Conservation (phyloP, 2,329 filamentous ascomycete species). For the Lasiodiplodia sp. region DNA sequence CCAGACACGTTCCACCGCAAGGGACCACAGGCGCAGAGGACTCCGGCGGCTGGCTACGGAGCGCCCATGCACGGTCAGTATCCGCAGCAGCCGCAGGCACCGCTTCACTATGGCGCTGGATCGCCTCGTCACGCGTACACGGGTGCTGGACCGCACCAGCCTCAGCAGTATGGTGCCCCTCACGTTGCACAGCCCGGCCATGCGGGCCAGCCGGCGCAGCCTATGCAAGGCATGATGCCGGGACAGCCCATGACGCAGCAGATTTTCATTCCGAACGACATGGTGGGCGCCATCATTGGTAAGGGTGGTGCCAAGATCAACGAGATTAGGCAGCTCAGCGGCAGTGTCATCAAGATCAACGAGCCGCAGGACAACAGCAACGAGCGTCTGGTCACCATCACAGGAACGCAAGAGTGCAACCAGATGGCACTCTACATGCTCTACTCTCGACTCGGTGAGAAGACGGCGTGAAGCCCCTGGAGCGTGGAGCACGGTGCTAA, state of each 20-base stretch:
- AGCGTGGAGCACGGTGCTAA: constrained; percentile 8
- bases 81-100: constrained; percentile 61
- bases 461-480: background rate
- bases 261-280: constrained; percentile 99
- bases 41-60: constrained; percentile 70
- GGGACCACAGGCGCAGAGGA: constrained; percentile 68
- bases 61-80: constrained; percentile 76
- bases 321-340: constrained; percentile 94
- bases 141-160: constrained; percentile 79
- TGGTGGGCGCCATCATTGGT: constrained; percentile 98
- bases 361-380: constrained; percentile 99
- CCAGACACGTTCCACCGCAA: constrained; percentile 72
- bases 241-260: constrained; percentile 93
- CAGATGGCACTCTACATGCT: constrained; percentile 99
- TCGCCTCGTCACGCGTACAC: constrained; percentile 78
- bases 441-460: constrained; percentile 90
- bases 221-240: constrained; percentile 73
- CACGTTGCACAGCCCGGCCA: constrained; percentile 60
- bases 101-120: constrained; percentile 78
- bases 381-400: constrained; percentile 95
- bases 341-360: constrained; percentile 99
- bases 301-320: constrained; percentile 99
- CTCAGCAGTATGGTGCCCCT: constrained; percentile 69
- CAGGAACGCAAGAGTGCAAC: constrained; percentile 97
- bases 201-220: constrained; percentile 75